Evolutionary conservation across 2,329 filamentous ascomycete genomes (phyloP), one percentile per base, ranked within the genome.

Genomic region (Alternaria longipes): DNA sequence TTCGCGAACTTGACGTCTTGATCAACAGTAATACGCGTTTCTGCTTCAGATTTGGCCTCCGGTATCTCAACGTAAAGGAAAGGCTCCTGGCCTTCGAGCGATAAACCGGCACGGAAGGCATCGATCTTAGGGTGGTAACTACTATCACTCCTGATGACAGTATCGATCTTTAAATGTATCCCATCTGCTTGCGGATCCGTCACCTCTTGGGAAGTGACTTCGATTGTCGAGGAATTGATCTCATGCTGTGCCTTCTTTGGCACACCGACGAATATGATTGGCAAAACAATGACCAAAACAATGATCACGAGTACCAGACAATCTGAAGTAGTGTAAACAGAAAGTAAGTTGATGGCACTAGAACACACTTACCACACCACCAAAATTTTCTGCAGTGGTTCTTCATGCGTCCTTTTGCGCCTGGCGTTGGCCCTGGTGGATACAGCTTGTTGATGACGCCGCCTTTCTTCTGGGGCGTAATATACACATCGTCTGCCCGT

Each of bases 231-330:
- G 32, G 81, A 75, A 67, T 86, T 82, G 67, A 89, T 82, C 52
- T 83, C 82, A 41, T 74, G 60, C 67, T 88, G 87, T 34, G 86
- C 86, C 59, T 86, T 86, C 32, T 84, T 82, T 18, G 86, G 87
- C 68, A 88, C 86, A 3, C 75, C 86, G 53, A 89, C 86, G 68
- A 84, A 89, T 47, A 88, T 80, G 40, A 90, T 76, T 40, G 88
- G 79, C 40, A 86, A 81, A 18, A 90, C 83, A 38, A 88, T 79
- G 14, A 90, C 76, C 34, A 87, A 81, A 44, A 84, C 74, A 45
- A 87, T 76, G 62, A 82, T 66, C 58, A 84, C 71, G 53, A 87
- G 74, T 16, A 81, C 73, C 59, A 90, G 78, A 60, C 89, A 68
- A 54, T 79, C 75, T 78, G 42, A 26, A 11, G 41, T 22, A 36